phyloP scores from a whole-genome alignment of 257 asterid species.

The Solanum etuberosum region DNA sequence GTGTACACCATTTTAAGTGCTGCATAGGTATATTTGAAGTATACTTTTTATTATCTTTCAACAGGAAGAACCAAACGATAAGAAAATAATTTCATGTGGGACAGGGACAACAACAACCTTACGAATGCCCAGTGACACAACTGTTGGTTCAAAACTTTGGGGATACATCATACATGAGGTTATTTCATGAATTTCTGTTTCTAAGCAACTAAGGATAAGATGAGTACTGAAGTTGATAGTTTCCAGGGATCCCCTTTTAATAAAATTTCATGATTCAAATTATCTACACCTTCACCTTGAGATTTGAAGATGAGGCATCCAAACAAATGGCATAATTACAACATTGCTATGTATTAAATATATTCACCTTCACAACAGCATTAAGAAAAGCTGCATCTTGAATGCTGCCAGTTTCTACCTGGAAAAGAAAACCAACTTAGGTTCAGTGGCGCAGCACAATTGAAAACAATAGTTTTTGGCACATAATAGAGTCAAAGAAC shows the following conservation, averaged over 20 bases:
- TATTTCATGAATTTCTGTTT: not conserved
- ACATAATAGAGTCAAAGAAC: not conserved
- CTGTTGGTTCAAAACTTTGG: not conserved
- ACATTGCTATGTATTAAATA: not conserved
- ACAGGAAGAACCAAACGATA: not conserved
- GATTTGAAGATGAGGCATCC: not conserved
- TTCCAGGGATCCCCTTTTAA: not conserved
- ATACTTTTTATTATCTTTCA: not conserved
- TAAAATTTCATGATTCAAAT: not conserved
- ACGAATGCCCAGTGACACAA: not conserved
- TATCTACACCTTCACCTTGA: not conserved
- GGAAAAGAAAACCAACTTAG: slow-evolving; percentile 10
- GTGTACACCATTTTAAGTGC: not conserved
- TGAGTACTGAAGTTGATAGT: not conserved
- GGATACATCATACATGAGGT: not conserved
- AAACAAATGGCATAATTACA: not conserved
- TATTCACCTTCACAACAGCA: slow-evolving; percentile 83
- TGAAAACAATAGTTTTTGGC: not conserved
- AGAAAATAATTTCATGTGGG: not conserved
- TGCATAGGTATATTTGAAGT: not conserved
- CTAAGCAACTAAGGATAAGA: not conserved
- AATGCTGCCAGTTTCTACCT: slow-evolving; percentile 59
- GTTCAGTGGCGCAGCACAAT: not conserved
- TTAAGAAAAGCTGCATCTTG: slow-evolving; percentile 68
- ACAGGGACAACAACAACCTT: not conserved